Conservation (phyloP, 2,329 filamentous ascomycete species). For the Emericellopsis cladophorae region DNA sequence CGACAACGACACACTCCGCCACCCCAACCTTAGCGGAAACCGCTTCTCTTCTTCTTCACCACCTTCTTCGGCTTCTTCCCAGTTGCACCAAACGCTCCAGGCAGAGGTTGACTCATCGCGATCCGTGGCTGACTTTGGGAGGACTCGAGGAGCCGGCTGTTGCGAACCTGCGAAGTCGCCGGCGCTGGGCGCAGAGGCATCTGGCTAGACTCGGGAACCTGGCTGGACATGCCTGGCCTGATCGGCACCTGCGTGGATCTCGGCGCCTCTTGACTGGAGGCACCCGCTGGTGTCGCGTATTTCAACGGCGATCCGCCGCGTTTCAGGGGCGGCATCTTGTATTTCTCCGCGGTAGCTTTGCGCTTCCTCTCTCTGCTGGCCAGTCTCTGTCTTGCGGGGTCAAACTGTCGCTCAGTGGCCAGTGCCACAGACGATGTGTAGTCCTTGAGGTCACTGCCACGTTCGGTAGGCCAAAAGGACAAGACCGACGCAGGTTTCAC, state of each 20-base stretch:
- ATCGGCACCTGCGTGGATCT: no score
- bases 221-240: no score
- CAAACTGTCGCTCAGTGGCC: slow-evolving; percentile 20
- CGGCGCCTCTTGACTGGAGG: no score
- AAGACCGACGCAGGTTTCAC: slow-evolving; percentile 17
- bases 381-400: slow-evolving; percentile 18
- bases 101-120: slow-evolving; percentile 31
- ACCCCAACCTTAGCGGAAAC: slow-evolving; percentile 14
- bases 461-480: slow-evolving; percentile 24
- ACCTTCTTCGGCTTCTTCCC: slow-evolving; percentile 25
- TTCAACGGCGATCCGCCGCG: slow-evolving; percentile 9
- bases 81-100: slow-evolving; percentile 32
- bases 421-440: slow-evolving; percentile 25
- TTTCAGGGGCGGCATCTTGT: slow-evolving; percentile 15
- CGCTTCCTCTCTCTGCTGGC: slow-evolving; percentile 18
- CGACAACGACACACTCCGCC: background rate
- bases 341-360: slow-evolving; percentile 19
- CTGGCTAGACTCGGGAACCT: no score
- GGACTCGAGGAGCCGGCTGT: background rate
- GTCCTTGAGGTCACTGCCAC: slow-evolving; percentile 17
- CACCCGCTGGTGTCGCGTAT: no score
- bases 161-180: no score
- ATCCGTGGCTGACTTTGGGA: background rate
- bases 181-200: no score
- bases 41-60: slow-evolving; percentile 24